A percentile compares a stretch with the other conserved stretches of the same genome.
Conservation (phyloP, 2,329 filamentous ascomycete genomes). For the Penicillium verrucosum region DNA sequence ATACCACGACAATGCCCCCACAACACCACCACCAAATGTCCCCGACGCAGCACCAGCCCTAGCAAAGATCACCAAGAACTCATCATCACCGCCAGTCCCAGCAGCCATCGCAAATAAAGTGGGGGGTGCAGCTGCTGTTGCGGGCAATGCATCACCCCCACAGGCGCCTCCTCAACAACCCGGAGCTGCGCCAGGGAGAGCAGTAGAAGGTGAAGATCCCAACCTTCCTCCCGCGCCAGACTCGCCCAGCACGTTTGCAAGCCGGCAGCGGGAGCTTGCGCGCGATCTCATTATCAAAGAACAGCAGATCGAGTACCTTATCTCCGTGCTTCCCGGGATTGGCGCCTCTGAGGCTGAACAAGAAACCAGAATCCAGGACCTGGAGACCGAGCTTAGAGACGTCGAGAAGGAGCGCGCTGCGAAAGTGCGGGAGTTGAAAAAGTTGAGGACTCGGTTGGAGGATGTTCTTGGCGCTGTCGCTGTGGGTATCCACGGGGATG, state of each 20-base stretch:
- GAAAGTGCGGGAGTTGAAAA: slow-evolving; percentile 44
- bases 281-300: slow-evolving; percentile 50
- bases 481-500: slow-evolving; percentile 34
- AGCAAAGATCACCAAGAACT: slow-evolving; percentile 43
- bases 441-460: slow-evolving; percentile 42
- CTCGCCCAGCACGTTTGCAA: slow-evolving; percentile 41
- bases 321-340: slow-evolving; percentile 47
- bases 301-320: slow-evolving; percentile 51
- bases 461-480: slow-evolving; percentile 42
- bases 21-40: slow-evolving; percentile 31
- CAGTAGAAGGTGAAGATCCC: slow-evolving; percentile 26
- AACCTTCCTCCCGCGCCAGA: slow-evolving; percentile 40
- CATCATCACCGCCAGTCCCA: slow-evolving; percentile 34
- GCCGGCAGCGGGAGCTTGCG: slow-evolving; percentile 47
- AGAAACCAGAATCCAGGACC: slow-evolving; percentile 40
- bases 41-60: slow-evolving; percentile 36
- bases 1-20: slow-evolving; percentile 46
- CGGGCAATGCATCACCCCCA: slow-evolving; percentile 19
- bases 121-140: slow-evolving; percentile 13
- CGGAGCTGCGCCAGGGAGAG: slow-evolving; percentile 12
- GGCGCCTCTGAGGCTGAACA: slow-evolving; percentile 46
- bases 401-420: slow-evolving; percentile 44
- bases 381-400: slow-evolving; percentile 44
- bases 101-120: slow-evolving; percentile 24
- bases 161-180: slow-evolving; percentile 24